Evolutionary conservation across 345 rosid species (phyloP).

Genomic region (Ailanthus altissimus): DNA sequence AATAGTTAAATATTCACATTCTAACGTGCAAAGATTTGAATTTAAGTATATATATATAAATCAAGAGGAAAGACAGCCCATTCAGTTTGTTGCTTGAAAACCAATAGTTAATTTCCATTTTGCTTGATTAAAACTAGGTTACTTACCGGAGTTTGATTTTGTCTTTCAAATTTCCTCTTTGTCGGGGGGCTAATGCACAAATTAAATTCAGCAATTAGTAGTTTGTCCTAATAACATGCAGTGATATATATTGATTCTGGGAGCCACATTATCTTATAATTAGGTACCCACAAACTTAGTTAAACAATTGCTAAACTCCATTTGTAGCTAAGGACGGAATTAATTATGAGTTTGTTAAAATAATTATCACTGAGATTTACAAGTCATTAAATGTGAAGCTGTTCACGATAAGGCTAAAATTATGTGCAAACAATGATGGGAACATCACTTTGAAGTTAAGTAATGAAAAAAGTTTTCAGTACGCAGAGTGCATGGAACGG

Average conservation of each 20-base stretch:
- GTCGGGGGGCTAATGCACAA: neutral
- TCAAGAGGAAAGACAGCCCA: no score
- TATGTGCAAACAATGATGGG: no score
- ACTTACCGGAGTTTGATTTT: constrained; percentile 3
- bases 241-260: neutral
- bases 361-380: neutral
- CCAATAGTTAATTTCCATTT: neutral
- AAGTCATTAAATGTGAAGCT: neutral
- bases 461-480: no score
- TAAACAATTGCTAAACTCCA: neutral
- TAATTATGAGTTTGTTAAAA: neutral
- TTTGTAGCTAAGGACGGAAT: neutral
- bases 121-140: neutral
- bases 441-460: no score
- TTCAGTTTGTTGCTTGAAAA: neutral
- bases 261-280: neutral
- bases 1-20: no score
- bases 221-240: neutral
- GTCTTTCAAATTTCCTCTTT: constrained; percentile 6
- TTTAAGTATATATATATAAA: no score
- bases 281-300: neutral
- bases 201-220: neutral
- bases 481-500: no score
- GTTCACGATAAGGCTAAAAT: no score
- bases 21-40: no score